Base-by-base conservation (phyloP, 2,329 filamentous ascomycete species). In the Botrytis medusae region DNA sequence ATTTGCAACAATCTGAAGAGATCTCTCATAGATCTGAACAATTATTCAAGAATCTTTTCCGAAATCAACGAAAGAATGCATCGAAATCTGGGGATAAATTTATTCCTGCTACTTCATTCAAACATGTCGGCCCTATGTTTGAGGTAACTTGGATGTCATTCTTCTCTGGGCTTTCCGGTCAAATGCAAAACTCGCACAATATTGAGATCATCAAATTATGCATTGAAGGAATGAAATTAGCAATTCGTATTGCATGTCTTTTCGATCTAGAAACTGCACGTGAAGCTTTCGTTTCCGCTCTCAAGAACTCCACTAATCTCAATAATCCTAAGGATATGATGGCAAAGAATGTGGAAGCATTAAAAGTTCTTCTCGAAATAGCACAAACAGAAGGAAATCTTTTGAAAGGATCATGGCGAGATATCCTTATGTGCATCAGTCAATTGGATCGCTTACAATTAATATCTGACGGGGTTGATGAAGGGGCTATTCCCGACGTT, bases 121-220 rank as follows among this genome's bases (percentile, higher is more conserved):
- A 94, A 78, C 96, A 99, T 81, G 93, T 98, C 68, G 96, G 96
- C 0, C 94, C 96, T 0, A 99, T 99, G 96, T 98, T 99, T 80
- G 95, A 97, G 79, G 94, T 97, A 37, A 97, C 94, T 0, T 99
- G 96, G 96, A 99, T 98, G 95, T 97, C 95, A 16, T 97, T 98
- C 82, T 92, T 99, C 79, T 98, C 95, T 8, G 95, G 95, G 0
- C 87, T 99, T 40, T 98, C 95, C 1, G 95, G 93, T 69, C 93
- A 97, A 77, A 95, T 96, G 81, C 96, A 98, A 78, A 95, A 97
- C 80, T 92, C 93, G 0, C 93, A 97, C 77, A 98, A 98, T 79
- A 86, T 97, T 7, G 94, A 98, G 77, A 93, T 96, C 25, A 95
- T 98, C 82, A 94, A 91, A 80, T 84, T 97, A 10, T 99, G 96